Percentiles rank a stretch among this genome's conserved stretches.
These are phyloP conservation scores for Isatis tinctoria DNA, from an alignment of 345 rosid species.

Conservation along the genomic window DNA sequence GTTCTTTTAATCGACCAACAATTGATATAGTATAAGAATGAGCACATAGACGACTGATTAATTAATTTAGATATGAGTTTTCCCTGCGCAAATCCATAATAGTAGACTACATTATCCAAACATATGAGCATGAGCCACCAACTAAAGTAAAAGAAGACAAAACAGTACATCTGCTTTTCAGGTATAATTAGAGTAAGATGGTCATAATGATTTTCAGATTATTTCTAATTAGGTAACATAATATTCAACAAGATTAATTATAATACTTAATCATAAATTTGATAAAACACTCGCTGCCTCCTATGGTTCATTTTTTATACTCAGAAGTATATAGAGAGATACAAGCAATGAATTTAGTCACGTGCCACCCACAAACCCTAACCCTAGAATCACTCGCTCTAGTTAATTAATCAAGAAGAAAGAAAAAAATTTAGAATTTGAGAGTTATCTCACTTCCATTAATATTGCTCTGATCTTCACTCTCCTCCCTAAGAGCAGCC, in stretches of 20 bases:
- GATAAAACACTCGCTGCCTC: slow-evolving; percentile 3
- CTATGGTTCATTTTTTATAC: not conserved
- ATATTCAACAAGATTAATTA: not conserved
- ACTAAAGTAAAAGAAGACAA: not conserved
- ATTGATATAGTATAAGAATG: not conserved
- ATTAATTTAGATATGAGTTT: not conserved
- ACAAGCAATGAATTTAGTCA: slow-evolving; percentile 18
- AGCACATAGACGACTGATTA: not conserved
- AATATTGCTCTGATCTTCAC: slow-evolving; percentile 51
- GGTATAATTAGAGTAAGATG: not conserved
- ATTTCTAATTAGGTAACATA: not conserved
- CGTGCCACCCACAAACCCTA: slow-evolving; percentile 23
- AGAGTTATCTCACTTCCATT: slow-evolving; percentile 91
- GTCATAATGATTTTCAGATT: not conserved
- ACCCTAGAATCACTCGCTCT: slow-evolving; percentile 22
- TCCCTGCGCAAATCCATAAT: not conserved
- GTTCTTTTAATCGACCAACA: not conserved
- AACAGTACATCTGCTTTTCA: not conserved
- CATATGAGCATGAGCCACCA: not conserved
- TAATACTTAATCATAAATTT: slow-evolving; percentile 2
- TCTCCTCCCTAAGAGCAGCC: slow-evolving; percentile 64
- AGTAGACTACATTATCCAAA: not conserved
- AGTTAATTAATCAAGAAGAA: not conserved
- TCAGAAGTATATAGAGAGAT: not conserved
- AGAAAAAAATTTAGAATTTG: slow-evolving; percentile 47